These are phyloP conservation scores for Lentinus polychrous DNA, from an alignment of 1,284 basidiomycete genomes.

Conservation along the genomic window DNA sequence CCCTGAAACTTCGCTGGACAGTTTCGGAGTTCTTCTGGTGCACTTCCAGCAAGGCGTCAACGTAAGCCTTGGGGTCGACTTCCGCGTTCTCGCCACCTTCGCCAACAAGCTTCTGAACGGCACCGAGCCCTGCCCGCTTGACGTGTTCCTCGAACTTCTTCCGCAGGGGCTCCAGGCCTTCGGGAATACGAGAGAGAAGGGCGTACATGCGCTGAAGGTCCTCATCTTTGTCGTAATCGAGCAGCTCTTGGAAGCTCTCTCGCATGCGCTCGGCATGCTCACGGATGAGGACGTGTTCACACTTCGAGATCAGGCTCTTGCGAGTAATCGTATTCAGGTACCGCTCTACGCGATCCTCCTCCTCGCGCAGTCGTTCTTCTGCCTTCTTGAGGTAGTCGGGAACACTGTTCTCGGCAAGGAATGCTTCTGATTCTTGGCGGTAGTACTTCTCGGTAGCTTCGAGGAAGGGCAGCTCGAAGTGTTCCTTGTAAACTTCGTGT, in stretches of 20 bases:
- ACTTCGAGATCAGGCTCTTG: slow-evolving; percentile 82
- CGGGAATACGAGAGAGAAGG: slow-evolving; percentile 82
- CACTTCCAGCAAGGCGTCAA: slow-evolving; percentile 87
- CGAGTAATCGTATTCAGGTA: slow-evolving; percentile 89
- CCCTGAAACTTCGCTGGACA: slow-evolving; percentile 86
- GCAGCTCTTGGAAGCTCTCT: slow-evolving; percentile 89
- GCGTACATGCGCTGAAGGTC: slow-evolving; percentile 96
- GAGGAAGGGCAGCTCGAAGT: slow-evolving; percentile 90
- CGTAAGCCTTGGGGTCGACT: slow-evolving; percentile 87
- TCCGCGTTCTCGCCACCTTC: slow-evolving; percentile 62
- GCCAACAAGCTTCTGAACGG: slow-evolving; percentile 78
- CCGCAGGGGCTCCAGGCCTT: slow-evolving; percentile 88
- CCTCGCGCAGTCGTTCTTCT: slow-evolving; percentile 87
- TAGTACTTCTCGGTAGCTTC: slow-evolving; percentile 89
- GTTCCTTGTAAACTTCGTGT: slow-evolving; percentile 90
- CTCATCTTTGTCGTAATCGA: slow-evolving; percentile 91
- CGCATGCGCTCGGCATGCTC: slow-evolving; percentile 86
- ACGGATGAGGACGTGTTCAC: slow-evolving; percentile 89
- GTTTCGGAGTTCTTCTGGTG: slow-evolving; percentile 91
- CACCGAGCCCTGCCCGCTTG: slow-evolving; percentile 81
- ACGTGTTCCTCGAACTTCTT: slow-evolving; percentile 94
- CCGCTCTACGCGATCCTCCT: slow-evolving; percentile 92
- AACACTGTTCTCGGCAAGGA: slow-evolving; percentile 86
- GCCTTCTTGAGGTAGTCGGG: slow-evolving; percentile 98
- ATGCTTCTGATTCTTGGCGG: slow-evolving; percentile 84